Evolutionary conservation across 805 yeast genomes (phyloP).

Genomic region (Suhomyces xylopsoci): DNA sequence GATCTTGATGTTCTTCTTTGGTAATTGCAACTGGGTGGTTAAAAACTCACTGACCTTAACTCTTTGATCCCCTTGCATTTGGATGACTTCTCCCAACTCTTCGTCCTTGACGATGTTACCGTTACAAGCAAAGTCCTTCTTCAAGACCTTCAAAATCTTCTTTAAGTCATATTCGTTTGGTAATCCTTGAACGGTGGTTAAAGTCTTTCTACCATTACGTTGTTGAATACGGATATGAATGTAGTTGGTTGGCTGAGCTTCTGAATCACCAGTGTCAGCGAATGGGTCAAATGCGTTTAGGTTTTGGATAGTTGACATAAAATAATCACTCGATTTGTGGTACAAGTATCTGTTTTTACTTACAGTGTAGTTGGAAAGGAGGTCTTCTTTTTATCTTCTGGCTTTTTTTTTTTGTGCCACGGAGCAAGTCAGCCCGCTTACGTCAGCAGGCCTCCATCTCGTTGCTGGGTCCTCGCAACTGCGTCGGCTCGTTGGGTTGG

Average conservation of each 20-base stretch:
- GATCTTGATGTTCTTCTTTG: constrained; percentile 94
- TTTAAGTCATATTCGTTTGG: constrained; percentile 93
- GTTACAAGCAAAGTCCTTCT: constrained; percentile 98
- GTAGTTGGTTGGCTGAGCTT: constrained; percentile 91
- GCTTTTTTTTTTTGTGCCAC: neutral
- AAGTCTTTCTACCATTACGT: constrained; percentile 98
- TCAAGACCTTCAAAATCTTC: constrained; percentile 87
- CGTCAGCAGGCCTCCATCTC: neutral
- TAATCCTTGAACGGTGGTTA: constrained; percentile 97
- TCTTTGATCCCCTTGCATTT: constrained; percentile 98
- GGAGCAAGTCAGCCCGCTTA: constrained; percentile 1
- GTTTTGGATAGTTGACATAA: constrained; percentile 90
- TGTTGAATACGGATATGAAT: constrained; percentile 98
- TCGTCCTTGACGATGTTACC: constrained; percentile 97
- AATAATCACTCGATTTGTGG: constrained; percentile 2
- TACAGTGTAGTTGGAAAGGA: neutral
- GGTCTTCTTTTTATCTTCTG: neutral
- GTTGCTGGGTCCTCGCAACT: neutral
- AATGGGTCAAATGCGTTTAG: constrained; percentile 88
- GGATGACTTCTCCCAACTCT: constrained; percentile 95
- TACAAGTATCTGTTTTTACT: neutral
- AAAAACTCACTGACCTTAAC: constrained; percentile 92
- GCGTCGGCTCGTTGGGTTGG: neutral
- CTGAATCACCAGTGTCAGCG: constrained; percentile 99
- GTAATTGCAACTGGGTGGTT: constrained; percentile 79